phyloP scores from a whole-genome alignment of 208 protist species.

The Crithidia thermophila region DNA sequence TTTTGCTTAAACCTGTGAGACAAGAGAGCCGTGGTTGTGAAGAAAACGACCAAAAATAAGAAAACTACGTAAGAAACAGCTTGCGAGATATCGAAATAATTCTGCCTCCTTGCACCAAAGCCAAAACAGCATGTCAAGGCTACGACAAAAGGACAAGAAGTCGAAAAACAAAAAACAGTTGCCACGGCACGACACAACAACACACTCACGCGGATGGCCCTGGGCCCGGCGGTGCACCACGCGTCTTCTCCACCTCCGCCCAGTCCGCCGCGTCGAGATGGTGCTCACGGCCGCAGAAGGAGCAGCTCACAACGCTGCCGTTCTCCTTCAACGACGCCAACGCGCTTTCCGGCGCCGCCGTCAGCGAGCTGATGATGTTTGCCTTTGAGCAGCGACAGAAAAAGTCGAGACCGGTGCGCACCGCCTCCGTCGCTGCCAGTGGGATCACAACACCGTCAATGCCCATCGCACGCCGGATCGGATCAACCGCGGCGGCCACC shows the following conservation, averaged over 20 bases:
- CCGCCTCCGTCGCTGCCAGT: conserved; percentile 34
- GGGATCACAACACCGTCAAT: conserved; percentile 30
- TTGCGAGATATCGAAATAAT: no score
- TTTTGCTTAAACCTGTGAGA: no score
- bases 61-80: no score
- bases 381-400: conserved; percentile 79
- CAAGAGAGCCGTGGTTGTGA: no score
- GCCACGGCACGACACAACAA: background rate
- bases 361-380: conserved; percentile 44
- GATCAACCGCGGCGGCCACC: conserved; percentile 53
- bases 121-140: no score
- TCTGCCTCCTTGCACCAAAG: no score
- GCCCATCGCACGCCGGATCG: conserved; percentile 41
- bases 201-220: background rate
- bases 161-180: conserved; percentile 5
- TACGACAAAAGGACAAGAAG: background rate
- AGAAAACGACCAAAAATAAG: no score
- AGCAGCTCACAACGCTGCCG: conserved; percentile 31
- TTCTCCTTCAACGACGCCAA: conserved; percentile 16
- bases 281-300: conserved; percentile 51
- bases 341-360: conserved; percentile 12
- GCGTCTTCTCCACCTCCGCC: conserved; percentile 29
- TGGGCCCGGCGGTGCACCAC: background rate
- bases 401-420: conserved; percentile 74
- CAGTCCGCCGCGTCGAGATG: conserved; percentile 38